Conservation (phyloP, 345 rosid genomes). For the Cochlearia excelsa region DNA sequence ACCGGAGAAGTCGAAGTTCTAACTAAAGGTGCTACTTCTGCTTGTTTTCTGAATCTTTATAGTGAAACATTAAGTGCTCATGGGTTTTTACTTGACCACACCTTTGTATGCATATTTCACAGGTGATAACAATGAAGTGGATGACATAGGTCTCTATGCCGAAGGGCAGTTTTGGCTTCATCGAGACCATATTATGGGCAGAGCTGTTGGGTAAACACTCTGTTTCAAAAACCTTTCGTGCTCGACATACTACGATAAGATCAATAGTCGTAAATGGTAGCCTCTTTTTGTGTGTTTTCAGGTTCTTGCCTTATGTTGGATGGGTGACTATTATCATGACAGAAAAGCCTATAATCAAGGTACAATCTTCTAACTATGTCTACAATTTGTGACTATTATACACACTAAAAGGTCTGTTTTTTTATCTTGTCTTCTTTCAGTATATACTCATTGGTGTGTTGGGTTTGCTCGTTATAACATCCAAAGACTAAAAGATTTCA, state of each 20-base stretch:
- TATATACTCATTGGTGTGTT: constrained; percentile 53
- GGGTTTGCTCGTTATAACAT: constrained; percentile 61
- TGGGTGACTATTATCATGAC: constrained; percentile 78
- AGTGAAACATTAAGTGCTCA: background rate
- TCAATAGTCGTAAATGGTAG: background rate
- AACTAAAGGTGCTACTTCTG: constrained; percentile 67
- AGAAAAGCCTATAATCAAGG: constrained; percentile 77
- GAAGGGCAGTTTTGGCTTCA: constrained; percentile 68
- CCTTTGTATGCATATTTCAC: constrained; percentile 22
- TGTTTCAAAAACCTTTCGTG: background rate
- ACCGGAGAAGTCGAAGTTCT: constrained; percentile 91
- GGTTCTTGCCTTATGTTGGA: constrained; percentile 78
- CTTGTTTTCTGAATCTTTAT: background rate
- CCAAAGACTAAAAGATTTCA: constrained; percentile 49
- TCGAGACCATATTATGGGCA: constrained; percentile 63
- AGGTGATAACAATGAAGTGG: constrained; percentile 59
- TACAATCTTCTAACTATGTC: constrained; percentile 25
- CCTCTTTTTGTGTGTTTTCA: constrained; percentile 19
- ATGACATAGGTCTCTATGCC: constrained; percentile 66
- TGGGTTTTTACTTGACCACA: constrained; percentile 2
- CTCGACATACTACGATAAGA: background rate
- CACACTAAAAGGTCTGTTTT: background rate
- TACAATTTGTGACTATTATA: background rate
- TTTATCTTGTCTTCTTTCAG: constrained; percentile 40
- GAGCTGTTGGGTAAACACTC: constrained; percentile 61